Conservation (phyloP, 2,329 filamentous ascomycete genomes). For the Rachicladosporium sp. region DNA sequence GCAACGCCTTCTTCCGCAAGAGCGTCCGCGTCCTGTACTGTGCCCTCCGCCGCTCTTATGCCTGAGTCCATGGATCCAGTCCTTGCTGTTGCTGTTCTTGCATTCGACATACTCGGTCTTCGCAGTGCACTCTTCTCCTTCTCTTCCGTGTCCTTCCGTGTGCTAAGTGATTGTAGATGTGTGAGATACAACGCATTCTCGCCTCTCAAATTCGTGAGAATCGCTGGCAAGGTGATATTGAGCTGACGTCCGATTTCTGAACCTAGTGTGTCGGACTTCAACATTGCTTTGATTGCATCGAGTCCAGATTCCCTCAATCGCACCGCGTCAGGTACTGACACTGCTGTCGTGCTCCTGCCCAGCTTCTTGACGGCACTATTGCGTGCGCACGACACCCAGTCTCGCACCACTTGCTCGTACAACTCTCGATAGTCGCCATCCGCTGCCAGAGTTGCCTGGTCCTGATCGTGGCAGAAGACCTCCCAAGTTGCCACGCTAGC, state of each 20-base stretch:
- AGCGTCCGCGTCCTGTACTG: conserved; percentile 76
- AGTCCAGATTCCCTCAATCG: conserved; percentile 43
- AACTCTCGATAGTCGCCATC: conserved; percentile 72
- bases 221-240: conserved; percentile 65
- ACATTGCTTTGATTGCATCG: conserved; percentile 65
- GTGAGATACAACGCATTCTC: conserved; percentile 59
- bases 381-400: conserved; percentile 70
- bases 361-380: conserved; percentile 36
- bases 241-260: conserved; percentile 67
- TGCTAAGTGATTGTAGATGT: conserved; percentile 53
- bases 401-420: conserved; percentile 68
- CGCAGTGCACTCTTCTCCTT: conserved; percentile 55
- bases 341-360: conserved; percentile 17
- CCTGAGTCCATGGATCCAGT: conserved; percentile 31
- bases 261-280: conserved; percentile 65
- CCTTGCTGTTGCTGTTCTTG: conserved; percentile 49
- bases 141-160: conserved; percentile 53
- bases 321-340: conserved; percentile 57
- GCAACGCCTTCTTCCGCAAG: conserved; percentile 82
- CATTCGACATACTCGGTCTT: conserved; percentile 68
- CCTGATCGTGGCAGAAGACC: conserved; percentile 78
- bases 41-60: conserved; percentile 57
- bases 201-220: conserved; percentile 76
- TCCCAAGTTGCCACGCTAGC: conserved; percentile 78
- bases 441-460: conserved; percentile 70